Evolutionary conservation across 345 rosid species (phyloP).

Genomic region (Syzygium oleosum): DNA sequence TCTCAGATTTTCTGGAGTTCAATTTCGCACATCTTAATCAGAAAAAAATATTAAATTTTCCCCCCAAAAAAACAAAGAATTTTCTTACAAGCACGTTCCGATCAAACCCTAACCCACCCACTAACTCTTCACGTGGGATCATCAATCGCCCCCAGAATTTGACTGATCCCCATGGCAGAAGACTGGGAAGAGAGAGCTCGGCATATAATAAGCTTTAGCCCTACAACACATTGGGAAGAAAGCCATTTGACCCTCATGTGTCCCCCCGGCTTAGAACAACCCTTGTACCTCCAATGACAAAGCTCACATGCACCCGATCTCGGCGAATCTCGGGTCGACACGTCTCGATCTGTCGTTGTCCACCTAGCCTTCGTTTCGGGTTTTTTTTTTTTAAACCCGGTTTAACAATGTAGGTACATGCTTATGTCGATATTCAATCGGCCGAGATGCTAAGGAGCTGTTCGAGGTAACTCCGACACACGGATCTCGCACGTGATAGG

Average conservation of each 20-base stretch:
- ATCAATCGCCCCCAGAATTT: background rate
- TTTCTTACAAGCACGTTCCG: background rate
- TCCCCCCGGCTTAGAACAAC: background rate
- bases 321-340: background rate
- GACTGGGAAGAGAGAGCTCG: background rate
- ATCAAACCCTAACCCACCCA: background rate
- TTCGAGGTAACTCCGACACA: background rate
- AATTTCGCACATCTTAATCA: background rate
- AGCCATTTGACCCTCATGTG: background rate
- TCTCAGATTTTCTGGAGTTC: background rate
- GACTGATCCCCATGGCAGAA: background rate
- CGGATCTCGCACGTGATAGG: background rate
- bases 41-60: background rate
- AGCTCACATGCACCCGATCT: background rate
- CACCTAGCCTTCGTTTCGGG: background rate
- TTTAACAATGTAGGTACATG: background rate
- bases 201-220: background rate
- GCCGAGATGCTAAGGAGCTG: background rate
- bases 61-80: background rate
- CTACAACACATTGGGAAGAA: background rate
- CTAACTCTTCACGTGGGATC: background rate
- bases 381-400: background rate
- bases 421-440: background rate
- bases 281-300: background rate
- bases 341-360: background rate